Evolutionary conservation across 2,329 filamentous ascomycete genomes (phyloP), one percentile per base, ranked within the genome.

Genomic region (Talaromyces sp.): DNA sequence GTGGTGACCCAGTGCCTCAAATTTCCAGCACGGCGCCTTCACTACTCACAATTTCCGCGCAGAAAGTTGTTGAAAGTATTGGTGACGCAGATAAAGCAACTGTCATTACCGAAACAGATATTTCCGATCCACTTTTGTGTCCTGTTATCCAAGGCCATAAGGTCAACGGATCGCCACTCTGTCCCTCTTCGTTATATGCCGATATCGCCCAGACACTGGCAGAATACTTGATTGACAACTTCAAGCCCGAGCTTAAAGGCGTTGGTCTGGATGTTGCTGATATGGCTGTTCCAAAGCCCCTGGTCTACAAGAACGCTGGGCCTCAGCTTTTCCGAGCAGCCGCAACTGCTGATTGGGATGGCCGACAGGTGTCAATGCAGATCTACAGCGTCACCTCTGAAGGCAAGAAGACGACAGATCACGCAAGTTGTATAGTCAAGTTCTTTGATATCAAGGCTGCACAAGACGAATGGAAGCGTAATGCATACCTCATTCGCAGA

Each of bases 261-360:
- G 56, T 63, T 15, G 69, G 71, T 5, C 64, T 73, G 21, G 69
- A 75, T 57, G 65, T 75, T 11, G 69, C 68, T 55, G 63, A 73
- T 9, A 67, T 76, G 62, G 62, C 64, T 8, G 69, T 75, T 9
- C 65, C 69, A 2, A 73, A 72, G 57, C 84, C 87, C 35, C 77
- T 92, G 60, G 87, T 91, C 52, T 66, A 70, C 19, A 71, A 72
- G 59, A 67, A 65, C 37, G 53, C 35, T n/a, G 72, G 72, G 19
- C 67, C 70, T 51, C 72, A 75, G 45, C 67, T 71, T 1, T 69
- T 76, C 63, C 71, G 69, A 21, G 65, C 71, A 15, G 69, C 67
- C 17, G 72, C 72, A n/a, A 70, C 66, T 11, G 66, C 68, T 15
- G 69, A 74, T 53, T 74, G 73, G 69, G 63, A 63, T 8, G 64